Percentiles rank a stretch among this genome's conserved stretches.
Evolutionary conservation across 441 rosid species (phyloP).

Genomic region (Populus hybrid): DNA sequence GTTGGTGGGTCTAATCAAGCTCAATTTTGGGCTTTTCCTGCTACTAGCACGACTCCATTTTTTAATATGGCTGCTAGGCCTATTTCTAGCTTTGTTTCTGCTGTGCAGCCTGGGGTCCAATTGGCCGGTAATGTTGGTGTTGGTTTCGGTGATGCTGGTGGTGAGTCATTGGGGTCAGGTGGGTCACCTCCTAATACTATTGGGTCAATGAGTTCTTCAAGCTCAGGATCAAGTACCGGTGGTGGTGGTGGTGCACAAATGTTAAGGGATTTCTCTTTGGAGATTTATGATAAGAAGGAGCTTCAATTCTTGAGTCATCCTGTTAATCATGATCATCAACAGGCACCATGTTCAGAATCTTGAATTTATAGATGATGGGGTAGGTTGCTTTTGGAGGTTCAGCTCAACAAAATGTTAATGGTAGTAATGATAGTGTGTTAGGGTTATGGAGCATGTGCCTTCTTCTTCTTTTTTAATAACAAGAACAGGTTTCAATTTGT

Average conservation of each 20-base stretch:
- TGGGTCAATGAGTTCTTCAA: conserved; percentile 16
- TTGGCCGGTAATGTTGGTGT: conserved; percentile 19
- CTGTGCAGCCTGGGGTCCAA: conserved; percentile 23
- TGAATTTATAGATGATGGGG: neutral
- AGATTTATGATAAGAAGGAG: conserved; percentile 60
- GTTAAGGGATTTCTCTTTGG: conserved; percentile 58
- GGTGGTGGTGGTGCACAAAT: conserved; percentile 20
- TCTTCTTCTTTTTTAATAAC: neutral
- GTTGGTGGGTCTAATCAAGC: conserved; percentile 40
- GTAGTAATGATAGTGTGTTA: neutral
- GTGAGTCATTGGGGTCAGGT: neutral
- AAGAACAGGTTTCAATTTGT: neutral
- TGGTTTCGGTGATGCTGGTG: conserved; percentile 7
- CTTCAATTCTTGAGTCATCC: conserved; percentile 53
- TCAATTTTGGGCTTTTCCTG: conserved; percentile 49
- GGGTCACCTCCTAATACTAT: conserved; percentile 8
- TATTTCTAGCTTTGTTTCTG: conserved; percentile 39
- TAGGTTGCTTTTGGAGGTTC: neutral
- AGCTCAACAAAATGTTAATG: neutral
- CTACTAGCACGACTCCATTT: conserved; percentile 31
- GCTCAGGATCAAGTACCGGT: conserved; percentile 13
- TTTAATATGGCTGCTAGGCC: conserved; percentile 38
- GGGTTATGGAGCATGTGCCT: neutral
- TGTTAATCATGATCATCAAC: conserved; percentile 20
- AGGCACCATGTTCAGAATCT: conserved; percentile 28